phyloP scores from a whole-genome alignment of 2,329 filamentous ascomycete genomes.

The Stromatinia cepivora region DNA sequence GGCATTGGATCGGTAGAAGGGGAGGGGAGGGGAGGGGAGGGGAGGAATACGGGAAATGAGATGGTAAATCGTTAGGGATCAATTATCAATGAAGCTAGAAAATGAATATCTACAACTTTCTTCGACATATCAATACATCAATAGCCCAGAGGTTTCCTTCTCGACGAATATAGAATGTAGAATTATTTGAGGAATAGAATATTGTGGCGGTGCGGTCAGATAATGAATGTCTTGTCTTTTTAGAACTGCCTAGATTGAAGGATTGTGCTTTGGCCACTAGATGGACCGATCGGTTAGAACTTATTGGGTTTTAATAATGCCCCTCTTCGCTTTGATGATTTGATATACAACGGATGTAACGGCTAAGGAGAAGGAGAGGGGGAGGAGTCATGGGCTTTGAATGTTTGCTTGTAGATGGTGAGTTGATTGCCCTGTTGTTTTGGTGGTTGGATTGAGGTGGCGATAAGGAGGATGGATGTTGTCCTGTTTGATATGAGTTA shows the following conservation, averaged over 20 bases:
- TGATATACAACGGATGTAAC: background rate
- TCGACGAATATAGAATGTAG: background rate
- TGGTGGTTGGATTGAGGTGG: background rate
- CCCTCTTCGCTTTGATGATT: background rate
- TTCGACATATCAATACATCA: background rate
- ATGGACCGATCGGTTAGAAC: background rate
- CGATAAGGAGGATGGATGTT: background rate
- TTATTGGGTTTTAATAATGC: background rate
- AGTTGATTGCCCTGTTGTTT: background rate
- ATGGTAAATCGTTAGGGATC: background rate
- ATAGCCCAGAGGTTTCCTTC: background rate
- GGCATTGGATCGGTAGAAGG: conserved; percentile 2
- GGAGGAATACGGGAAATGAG: background rate
- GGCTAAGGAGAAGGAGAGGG: background rate
- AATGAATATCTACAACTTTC: background rate
- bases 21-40: background rate
- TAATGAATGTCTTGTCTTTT: background rate
- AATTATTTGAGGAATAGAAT: background rate
- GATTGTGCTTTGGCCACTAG: background rate
- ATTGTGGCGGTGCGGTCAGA: background rate
- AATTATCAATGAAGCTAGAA: background rate
- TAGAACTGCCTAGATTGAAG: background rate
- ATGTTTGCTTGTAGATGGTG: background rate
- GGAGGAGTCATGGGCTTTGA: background rate
- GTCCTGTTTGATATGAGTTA: background rate